phyloP scores from a whole-genome alignment of 768 basidiomycete genomes.

The Chalciporus pseudorubinellus region DNA sequence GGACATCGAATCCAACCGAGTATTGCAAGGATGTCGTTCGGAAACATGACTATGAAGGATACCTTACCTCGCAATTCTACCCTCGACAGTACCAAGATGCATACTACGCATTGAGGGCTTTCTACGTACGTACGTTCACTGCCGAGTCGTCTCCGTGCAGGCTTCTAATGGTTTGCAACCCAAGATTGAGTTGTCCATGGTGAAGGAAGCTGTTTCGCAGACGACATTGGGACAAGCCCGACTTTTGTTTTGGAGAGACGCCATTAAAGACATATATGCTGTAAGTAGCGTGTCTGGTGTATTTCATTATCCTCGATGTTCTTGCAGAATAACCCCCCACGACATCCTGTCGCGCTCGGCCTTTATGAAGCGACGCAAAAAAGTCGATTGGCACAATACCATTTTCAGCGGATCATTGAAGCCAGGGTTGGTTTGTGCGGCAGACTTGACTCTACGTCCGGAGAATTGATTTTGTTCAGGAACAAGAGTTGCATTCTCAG shows the following conservation, averaged over 20 bases:
- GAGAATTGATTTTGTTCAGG: conserved; percentile 40
- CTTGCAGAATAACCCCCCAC: conserved; percentile 67
- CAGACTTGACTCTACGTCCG: conserved; percentile 4
- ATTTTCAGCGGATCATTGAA: conserved; percentile 80
- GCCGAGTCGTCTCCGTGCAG: neutral
- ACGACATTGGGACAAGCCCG: conserved; percentile 76
- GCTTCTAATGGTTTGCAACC: conserved; percentile 9
- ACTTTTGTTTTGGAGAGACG: conserved; percentile 86
- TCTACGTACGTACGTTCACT: conserved; percentile 57
- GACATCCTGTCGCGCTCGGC: conserved; percentile 78
- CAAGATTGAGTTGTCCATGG: conserved; percentile 73
- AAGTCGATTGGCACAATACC: conserved; percentile 61
- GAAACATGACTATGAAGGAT: conserved; percentile 82
- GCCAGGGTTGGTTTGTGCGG: conserved; percentile 58
- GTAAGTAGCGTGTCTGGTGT: conserved; percentile 38
- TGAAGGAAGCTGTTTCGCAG: conserved; percentile 76
- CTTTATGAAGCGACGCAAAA: conserved; percentile 53
- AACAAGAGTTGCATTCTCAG: conserved; percentile 61
- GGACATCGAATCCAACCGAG: conserved; percentile 41
- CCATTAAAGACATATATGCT: conserved; percentile 62
- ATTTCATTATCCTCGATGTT: conserved; percentile 13
- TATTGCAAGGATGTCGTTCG: conserved; percentile 74
- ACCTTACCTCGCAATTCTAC: conserved; percentile 66
- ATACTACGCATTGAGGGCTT: conserved; percentile 79
- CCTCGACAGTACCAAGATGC: conserved; percentile 61